Evolutionary conservation across 2,329 filamentous ascomycete genomes (phyloP), one percentile per base, ranked within the genome.

Genomic region (Alternaria sp.): DNA sequence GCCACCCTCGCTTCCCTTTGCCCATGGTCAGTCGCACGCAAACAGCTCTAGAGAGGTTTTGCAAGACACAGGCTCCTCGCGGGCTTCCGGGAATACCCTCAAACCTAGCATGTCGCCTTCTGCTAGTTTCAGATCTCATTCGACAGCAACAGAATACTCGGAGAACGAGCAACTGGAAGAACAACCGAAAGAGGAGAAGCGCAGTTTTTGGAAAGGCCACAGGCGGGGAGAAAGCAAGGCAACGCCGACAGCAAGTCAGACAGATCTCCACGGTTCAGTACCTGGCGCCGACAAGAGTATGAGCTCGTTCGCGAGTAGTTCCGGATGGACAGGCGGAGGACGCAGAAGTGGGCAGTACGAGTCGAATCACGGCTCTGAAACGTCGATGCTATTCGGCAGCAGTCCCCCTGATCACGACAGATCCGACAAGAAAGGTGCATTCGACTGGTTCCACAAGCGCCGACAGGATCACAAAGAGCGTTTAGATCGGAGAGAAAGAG

Each of bases 151-250:
- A 23, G 93, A 96, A 68, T 88, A 90, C 21, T 97, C 93, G 0
- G 93, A 97, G 74, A 77, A 89, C 28, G 93, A 97, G 66, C 89
- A 91, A 64, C 79, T 85, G 10, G 92, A 93, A 26, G 91, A 93
- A 30, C 70, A 79, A 1, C 53, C 63, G 2, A 77, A 72, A 46
- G 71, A 79, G 77, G 36, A 88, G 13, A 91, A 89, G 79, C 91
- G 90, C 73, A 88, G 86, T 61, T 88, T 91, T 83, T 93, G 93
- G 83, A 85, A 93, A 56, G 91, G 93, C 17, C 89, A 84, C 11
- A 74, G 71, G 51, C 74, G 76, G 12, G 77, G 74, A 28, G 75
- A 77, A 32, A 76, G 77, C 59, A 77, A 68, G 52, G 74, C 73
- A 23, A 80, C 77, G 10, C 75, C 77, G 3, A 79, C 76, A 10